Conservation (phyloP, 139 green algal species). For the Coelastrella sp. region DNA sequence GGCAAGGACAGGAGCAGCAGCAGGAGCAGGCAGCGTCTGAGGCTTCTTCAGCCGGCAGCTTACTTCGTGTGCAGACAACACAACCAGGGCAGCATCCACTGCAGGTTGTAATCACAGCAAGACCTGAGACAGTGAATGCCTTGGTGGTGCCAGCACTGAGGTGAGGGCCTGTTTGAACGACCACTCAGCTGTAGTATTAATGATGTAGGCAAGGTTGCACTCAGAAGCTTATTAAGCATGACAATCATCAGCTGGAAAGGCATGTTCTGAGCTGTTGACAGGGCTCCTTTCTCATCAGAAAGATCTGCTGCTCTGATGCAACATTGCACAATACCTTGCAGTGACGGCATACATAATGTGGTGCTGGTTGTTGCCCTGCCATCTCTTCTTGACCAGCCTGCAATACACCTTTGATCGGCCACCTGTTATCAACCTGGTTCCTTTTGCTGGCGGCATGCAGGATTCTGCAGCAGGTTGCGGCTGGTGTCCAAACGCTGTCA, state of each 20-base stretch:
- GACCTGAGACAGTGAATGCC: conserved; percentile 9
- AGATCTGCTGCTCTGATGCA: no score
- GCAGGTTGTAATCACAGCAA: conserved; percentile 21
- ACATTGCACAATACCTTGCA: no score
- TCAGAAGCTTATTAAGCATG: no score
- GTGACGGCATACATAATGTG: no score
- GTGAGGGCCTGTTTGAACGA: not conserved
- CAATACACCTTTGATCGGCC: no score
- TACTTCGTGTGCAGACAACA: not conserved
- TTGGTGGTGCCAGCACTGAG: conserved; percentile 3
- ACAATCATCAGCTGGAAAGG: no score
- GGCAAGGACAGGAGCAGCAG: not conserved
- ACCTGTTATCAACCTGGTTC: not conserved
- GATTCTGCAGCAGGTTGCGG: conserved; percentile 19
- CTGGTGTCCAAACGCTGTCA: not conserved
- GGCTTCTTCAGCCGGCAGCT: not conserved
- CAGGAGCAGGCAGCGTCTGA: not conserved
- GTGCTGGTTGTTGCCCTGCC: no score
- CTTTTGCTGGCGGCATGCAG: not conserved
- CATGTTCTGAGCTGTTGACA: no score
- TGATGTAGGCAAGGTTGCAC: no score
- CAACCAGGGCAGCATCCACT: conserved; percentile 19
- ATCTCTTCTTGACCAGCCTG: no score
- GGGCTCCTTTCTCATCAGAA: no score
- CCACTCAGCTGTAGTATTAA: no score